Evolutionary conservation across 1,284 basidiomycete genomes (phyloP).

Genomic region (Apiotrichum siamense): DNA sequence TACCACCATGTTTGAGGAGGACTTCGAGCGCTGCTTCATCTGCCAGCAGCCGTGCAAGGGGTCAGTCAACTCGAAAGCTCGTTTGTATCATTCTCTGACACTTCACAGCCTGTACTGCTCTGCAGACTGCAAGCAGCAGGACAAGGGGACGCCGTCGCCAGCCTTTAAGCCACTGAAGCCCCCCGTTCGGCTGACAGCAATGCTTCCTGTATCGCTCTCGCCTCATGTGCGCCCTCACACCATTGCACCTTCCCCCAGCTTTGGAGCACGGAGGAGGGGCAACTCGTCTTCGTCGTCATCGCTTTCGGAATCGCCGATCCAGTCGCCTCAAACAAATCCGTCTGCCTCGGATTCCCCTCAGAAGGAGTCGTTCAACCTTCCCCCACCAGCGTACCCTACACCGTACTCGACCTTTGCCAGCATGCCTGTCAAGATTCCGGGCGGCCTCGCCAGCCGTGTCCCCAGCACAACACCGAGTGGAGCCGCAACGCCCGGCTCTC

Average conservation of each 20-base stretch:
- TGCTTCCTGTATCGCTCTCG: slow-evolving; percentile 32
- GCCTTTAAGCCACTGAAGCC: slow-evolving; percentile 17
- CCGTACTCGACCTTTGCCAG: slow-evolving; percentile 22
- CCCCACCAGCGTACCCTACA: slow-evolving; percentile 38
- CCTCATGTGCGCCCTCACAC: slow-evolving; percentile 32
- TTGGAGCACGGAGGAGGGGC: slow-evolving; percentile 20
- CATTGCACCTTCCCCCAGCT: slow-evolving; percentile 32
- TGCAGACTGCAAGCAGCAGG: slow-evolving; percentile 34
- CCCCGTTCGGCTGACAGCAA: slow-evolving; percentile 32
- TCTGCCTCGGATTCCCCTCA: slow-evolving; percentile 34
- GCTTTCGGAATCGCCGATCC: slow-evolving; percentile 37
- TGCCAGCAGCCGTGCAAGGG: slow-evolving; percentile 40
- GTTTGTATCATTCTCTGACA: not conserved
- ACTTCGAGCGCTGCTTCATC: slow-evolving; percentile 43
- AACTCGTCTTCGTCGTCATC: slow-evolving; percentile 33
- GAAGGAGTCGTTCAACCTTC: slow-evolving; percentile 39
- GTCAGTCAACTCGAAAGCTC: slow-evolving; percentile 16
- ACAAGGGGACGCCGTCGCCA: slow-evolving; percentile 33
- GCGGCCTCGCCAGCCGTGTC: slow-evolving; percentile 11
- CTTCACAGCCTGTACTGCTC: slow-evolving; percentile 44
- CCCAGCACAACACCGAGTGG: slow-evolving; percentile 10
- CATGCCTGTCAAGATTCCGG: slow-evolving; percentile 41
- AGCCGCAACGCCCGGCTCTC: slow-evolving; percentile 9
- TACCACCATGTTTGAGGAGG: slow-evolving; percentile 43
- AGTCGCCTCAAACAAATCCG: slow-evolving; percentile 38